Evolutionary conservation across 306 rosid genomes (phyloP).

Genomic region (Trifolium repens): DNA sequence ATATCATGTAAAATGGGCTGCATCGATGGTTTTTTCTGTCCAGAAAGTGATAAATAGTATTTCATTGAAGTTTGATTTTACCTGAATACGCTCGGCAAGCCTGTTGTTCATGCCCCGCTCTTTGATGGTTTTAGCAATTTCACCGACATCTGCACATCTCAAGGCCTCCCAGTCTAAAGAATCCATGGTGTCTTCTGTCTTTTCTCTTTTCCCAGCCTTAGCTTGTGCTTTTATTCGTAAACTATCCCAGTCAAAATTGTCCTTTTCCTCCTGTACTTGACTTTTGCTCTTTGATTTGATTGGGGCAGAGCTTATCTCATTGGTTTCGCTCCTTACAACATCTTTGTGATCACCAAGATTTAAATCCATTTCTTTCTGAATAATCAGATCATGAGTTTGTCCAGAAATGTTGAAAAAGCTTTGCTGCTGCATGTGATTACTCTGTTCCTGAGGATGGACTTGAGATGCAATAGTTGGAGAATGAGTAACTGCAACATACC

Average conservation of each 20-base stretch:
- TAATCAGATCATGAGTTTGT: constrained; percentile 43
- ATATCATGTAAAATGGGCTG: constrained; percentile 44
- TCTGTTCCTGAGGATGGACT: constrained; percentile 44
- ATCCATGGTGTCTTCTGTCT: constrained; percentile 72
- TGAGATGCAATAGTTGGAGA: constrained; percentile 47
- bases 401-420: constrained; percentile 40
- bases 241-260: constrained; percentile 70
- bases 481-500: constrained; percentile 44
- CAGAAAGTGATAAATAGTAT: constrained; percentile 24
- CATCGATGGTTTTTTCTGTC: constrained; percentile 31
- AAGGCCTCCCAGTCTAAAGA: constrained; percentile 97
- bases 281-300: constrained; percentile 52
- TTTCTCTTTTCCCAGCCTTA: constrained; percentile 66
- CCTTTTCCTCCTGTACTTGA: constrained; percentile 58
- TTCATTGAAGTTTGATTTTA: constrained; percentile 36
- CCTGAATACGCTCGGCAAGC: constrained; percentile 96
- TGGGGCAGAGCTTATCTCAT: constrained; percentile 55
- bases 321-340: constrained; percentile 47
- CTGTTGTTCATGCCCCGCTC: constrained; percentile 98
- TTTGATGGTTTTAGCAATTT: constrained; percentile 77
- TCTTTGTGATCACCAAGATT: constrained; percentile 47
- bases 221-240: constrained; percentile 66
- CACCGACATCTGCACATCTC: constrained; percentile 77
- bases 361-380: constrained; percentile 47
- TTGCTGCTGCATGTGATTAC: constrained; percentile 46